Evolutionary conservation across 768 basidiomycete genomes (phyloP).

Genomic region (Boletellus ananiceps): DNA sequence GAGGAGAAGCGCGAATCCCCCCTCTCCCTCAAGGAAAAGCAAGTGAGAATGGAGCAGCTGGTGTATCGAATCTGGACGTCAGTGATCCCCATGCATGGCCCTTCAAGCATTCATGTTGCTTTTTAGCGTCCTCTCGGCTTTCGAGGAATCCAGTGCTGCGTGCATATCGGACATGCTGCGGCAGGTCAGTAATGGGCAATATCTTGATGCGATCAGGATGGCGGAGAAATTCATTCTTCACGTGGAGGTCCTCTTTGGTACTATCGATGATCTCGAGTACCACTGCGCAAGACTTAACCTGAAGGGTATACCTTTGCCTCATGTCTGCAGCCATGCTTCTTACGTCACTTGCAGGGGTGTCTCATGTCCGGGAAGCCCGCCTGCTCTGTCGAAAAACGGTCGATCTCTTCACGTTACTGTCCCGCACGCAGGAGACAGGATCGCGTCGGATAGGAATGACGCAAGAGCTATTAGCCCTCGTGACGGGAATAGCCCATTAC

Average conservation of each 20-base stretch:
- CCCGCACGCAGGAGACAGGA: constrained; percentile 92
- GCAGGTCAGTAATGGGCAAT: constrained; percentile 94
- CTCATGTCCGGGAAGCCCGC: constrained; percentile 95
- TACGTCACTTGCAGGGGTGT: constrained; percentile 65
- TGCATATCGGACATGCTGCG: constrained; percentile 99
- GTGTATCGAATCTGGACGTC: constrained; percentile 99
- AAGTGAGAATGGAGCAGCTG: constrained; percentile 92
- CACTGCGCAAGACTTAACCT: constrained; percentile 73
- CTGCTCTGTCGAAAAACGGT: constrained; percentile 99
- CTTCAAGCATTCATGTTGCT: constrained; percentile 6
- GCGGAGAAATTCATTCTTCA: constrained; percentile 98
- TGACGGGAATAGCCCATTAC: constrained; percentile 98
- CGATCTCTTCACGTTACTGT: constrained; percentile 93
- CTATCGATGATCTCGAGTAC: constrained; percentile 93
- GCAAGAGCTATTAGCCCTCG: constrained; percentile 92
- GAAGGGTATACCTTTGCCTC: constrained; percentile 61
- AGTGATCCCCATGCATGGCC: constrained; percentile 27
- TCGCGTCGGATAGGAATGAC: constrained; percentile 93
- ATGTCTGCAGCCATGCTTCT: constrained; percentile 5
- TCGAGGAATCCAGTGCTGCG: constrained; percentile 98
- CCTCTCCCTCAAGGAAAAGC: constrained; percentile 78
- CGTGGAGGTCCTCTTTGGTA: constrained; percentile 95
- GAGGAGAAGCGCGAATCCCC: constrained; percentile 83
- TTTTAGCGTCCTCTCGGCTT: constrained; percentile 84
- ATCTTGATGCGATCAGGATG: constrained; percentile 95